A percentile compares a stretch with the other conserved stretches of the same genome.
phyloP scores from a whole-genome alignment of 2,329 filamentous ascomycete genomes.

The Paecilomyces fulvus region DNA sequence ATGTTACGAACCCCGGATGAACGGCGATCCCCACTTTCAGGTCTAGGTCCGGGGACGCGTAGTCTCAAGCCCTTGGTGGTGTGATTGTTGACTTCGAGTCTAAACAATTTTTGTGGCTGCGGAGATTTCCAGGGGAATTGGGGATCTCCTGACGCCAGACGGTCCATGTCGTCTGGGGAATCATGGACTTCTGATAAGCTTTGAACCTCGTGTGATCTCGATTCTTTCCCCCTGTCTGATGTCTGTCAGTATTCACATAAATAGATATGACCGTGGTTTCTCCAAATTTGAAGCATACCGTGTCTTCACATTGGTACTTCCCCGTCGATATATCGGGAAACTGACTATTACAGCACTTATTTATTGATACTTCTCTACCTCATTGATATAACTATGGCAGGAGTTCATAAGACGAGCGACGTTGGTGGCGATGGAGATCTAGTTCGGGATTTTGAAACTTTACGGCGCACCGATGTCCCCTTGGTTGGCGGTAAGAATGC shows the following conservation, averaged over 20 bases:
- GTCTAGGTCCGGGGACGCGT: background rate
- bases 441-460: constrained; percentile 15
- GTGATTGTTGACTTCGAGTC: background rate
- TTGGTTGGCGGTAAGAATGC: constrained; percentile 33
- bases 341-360: background rate
- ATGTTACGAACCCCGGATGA: background rate
- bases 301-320: background rate
- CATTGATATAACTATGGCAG: background rate
- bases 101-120: background rate
- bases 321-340: background rate
- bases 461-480: constrained; percentile 15
- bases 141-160: background rate
- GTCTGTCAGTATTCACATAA: background rate
- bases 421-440: constrained; percentile 3
- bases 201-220: background rate
- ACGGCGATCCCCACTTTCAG: background rate
- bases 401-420: background rate
- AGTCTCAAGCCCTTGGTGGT: background rate
- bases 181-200: background rate
- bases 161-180: background rate
- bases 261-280: background rate
- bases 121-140: background rate
- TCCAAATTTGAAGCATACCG: too few species aligned
- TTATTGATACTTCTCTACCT: background rate
- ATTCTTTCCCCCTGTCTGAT: background rate